Conservation (phyloP, 164 flowering plant genomes). For the Aristolochia californica region DNA sequence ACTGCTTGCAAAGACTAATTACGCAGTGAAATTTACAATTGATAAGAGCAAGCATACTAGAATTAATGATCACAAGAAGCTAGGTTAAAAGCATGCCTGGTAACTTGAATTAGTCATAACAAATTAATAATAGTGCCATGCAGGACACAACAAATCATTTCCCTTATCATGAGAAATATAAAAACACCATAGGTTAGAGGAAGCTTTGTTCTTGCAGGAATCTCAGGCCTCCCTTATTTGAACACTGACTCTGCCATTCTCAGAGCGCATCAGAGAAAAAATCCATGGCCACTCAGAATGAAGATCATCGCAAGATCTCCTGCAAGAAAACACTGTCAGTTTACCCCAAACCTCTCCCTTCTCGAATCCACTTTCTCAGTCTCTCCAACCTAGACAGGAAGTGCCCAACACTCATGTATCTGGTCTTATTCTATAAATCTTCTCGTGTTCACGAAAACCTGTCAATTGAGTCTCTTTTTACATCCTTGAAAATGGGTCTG, state of each 20-base stretch:
- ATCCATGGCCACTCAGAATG: constrained; percentile 18
- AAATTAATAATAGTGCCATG: constrained; percentile 23
- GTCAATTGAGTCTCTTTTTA: constrained; percentile 15
- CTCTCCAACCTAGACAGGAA: constrained; percentile 47
- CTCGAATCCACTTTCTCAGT: constrained; percentile 14
- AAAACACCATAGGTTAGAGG: constrained; percentile 3
- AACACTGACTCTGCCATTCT: constrained; percentile 9
- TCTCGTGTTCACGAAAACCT: constrained; percentile 4
- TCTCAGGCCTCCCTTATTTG: constrained; percentile 12
- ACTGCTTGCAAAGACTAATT: neutral
- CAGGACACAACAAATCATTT: constrained; percentile 12
- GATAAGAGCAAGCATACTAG: constrained; percentile 3
- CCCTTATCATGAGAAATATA: neutral
- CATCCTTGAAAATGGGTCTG: constrained; percentile 26
- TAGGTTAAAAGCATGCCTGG: neutral
- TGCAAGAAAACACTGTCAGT: constrained; percentile 24
- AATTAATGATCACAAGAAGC: neutral
- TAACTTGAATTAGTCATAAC: neutral
- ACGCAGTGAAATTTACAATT: neutral
- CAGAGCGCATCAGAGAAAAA: constrained; percentile 1
- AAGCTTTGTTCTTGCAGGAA: constrained; percentile 18
- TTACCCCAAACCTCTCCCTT: constrained; percentile 20
- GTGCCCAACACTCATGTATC: constrained; percentile 43
- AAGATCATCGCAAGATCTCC: constrained; percentile 14
- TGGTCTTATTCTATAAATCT: constrained; percentile 35